Conservation (phyloP, 2,329 filamentous ascomycete genomes). For the Macroventuria anomochaeta region DNA sequence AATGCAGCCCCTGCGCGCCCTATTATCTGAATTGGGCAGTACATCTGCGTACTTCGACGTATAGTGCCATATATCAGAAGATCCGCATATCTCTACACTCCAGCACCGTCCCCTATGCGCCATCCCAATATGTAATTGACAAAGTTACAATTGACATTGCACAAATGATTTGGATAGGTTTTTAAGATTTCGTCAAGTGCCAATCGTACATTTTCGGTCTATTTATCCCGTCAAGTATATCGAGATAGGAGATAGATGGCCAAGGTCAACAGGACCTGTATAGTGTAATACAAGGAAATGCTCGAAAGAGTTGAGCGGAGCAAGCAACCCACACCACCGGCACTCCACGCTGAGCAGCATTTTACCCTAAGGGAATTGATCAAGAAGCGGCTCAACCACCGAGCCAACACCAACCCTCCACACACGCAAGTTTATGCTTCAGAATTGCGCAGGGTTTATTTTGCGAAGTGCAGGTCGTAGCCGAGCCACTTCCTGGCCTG, state of each 20-base stretch:
- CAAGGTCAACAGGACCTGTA: neutral
- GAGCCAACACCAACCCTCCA: neutral
- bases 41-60: too few species aligned
- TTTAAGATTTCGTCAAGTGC: neutral
- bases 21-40: constrained; percentile 21
- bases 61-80: too few species aligned
- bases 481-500: constrained; percentile 90
- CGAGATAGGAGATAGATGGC: neutral
- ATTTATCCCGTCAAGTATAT: neutral
- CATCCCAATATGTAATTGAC: too few species aligned
- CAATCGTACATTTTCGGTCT: constrained; percentile 15
- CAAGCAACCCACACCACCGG: neutral
- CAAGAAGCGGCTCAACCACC: constrained; percentile 6
- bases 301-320: constrained; percentile 5
- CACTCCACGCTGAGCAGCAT: constrained; percentile 10
- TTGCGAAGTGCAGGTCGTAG: constrained; percentile 98
- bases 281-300: constrained; percentile 11
- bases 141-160: too few species aligned
- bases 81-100: too few species aligned
- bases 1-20: constrained; percentile 1
- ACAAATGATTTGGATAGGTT: too few species aligned
- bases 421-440: neutral
- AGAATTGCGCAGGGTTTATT: constrained; percentile 64
- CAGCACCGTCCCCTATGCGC: too few species aligned
- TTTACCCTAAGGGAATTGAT: constrained; percentile 7